Evolutionary conservation across 1,284 basidiomycete species (phyloP).

Genomic region (Cutaneotrichosporon dermatis): DNA sequence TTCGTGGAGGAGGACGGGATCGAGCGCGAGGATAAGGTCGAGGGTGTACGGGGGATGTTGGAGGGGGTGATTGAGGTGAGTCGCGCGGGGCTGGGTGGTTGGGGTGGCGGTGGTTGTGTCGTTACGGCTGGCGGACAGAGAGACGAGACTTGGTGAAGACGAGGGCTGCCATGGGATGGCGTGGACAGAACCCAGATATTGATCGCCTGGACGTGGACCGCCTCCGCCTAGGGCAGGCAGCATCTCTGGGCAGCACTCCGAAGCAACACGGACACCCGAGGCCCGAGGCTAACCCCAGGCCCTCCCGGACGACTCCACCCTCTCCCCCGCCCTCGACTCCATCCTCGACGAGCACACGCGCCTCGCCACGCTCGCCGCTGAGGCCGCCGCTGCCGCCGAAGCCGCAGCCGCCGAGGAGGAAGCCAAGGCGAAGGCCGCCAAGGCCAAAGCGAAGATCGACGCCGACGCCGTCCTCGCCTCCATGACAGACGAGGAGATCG

Average conservation of each 20-base stretch:
- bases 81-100: too few species aligned
- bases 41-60: slow-evolving; percentile 48
- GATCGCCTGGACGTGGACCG: too few species aligned
- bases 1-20: slow-evolving; percentile 49
- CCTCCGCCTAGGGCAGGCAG: too few species aligned
- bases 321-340: slow-evolving; percentile 32
- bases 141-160: too few species aligned
- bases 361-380: slow-evolving; percentile 18
- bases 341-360: slow-evolving; percentile 38
- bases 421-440: slow-evolving; percentile 12
- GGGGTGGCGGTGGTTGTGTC: too few species aligned
- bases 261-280: neutral
- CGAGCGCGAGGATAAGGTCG: slow-evolving; percentile 46
- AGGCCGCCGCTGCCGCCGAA: slow-evolving; percentile 20
- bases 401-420: slow-evolving; percentile 16
- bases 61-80: slow-evolving; percentile 43
- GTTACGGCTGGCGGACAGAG: too few species aligned
- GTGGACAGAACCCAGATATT: too few species aligned
- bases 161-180: too few species aligned
- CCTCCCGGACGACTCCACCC: slow-evolving; percentile 6
- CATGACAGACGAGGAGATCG: slow-evolving; percentile 42
- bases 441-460: slow-evolving; percentile 13
- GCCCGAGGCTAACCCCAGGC: neutral
- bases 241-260: too few species aligned
- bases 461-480: slow-evolving; percentile 29